phyloP scores from a whole-genome alignment of 2,329 filamentous ascomycete genomes.

The Penicillium expansum region DNA sequence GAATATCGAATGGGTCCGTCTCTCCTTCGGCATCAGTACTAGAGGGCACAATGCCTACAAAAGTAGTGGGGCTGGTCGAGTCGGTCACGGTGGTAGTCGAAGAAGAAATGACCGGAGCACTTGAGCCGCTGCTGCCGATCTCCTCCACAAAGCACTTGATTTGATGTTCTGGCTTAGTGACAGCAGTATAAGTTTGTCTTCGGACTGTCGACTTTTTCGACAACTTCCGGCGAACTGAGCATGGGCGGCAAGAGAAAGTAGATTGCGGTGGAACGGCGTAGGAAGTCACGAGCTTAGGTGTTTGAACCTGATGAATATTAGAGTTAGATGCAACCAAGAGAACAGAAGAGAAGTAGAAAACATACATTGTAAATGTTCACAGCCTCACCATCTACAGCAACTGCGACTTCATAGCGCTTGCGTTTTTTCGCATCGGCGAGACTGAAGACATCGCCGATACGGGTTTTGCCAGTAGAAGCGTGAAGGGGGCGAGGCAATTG shows the following conservation, averaged over 20 bases:
- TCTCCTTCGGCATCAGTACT: conserved; percentile 23
- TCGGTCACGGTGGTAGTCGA: conserved; percentile 39
- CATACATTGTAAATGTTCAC: conserved; percentile 62
- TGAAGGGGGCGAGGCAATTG: conserved; percentile 47
- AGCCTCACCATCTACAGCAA: conserved; percentile 60
- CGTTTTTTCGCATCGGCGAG: conserved; percentile 57
- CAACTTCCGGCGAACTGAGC: conserved; percentile 55
- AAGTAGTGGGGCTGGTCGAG: conserved; percentile 38
- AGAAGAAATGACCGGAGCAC: conserved; percentile 39
- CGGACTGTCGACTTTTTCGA: conserved; percentile 44
- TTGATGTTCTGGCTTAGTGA: conserved; percentile 49
- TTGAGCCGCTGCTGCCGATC: conserved; percentile 30
- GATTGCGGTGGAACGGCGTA: conserved; percentile 62
- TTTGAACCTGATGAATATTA: conserved; percentile 52
- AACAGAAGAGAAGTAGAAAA: background rate
- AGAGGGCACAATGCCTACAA: conserved; percentile 40
- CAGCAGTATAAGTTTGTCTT: conserved; percentile 57
- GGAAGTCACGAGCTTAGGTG: conserved; percentile 58
- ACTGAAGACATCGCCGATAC: conserved; percentile 51
- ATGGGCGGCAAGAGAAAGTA: conserved; percentile 56
- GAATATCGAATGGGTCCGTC: conserved; percentile 37
- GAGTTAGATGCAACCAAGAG: conserved; percentile 4
- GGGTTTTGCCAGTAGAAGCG: conserved; percentile 40
- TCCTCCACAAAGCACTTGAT: conserved; percentile 57
- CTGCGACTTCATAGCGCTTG: conserved; percentile 61